phyloP scores from a whole-genome alignment of 2,329 filamentous ascomycete species.

The Neonectria punicea region DNA sequence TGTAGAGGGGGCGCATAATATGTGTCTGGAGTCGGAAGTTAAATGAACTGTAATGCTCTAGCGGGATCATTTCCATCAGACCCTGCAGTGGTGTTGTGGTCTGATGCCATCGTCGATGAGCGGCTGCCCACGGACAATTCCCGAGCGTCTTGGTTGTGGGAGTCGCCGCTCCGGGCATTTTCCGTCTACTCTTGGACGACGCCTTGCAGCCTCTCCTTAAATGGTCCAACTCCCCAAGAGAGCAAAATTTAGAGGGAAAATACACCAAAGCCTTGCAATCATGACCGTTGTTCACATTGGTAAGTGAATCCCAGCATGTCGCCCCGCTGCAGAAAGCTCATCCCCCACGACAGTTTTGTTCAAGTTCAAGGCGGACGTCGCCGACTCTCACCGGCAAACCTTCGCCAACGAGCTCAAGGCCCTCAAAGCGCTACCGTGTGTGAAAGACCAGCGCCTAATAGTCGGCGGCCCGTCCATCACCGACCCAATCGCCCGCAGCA shows the following conservation, averaged over 20 bases:
- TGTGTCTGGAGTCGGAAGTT: no score
- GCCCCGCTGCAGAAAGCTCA: not conserved
- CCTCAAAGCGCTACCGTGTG: conserved; percentile 59
- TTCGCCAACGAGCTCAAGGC: conserved; percentile 60
- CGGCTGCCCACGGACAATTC: not conserved
- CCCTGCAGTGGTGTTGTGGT: not conserved
- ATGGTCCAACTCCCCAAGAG: not conserved
- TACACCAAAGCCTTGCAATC: not conserved
- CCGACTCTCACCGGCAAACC: conserved; percentile 52
- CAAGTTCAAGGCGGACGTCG: conserved; percentile 57
- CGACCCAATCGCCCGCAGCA: conserved; percentile 61
- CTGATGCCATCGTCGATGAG: not conserved
- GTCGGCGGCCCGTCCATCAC: conserved; percentile 65
- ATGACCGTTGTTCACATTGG: conserved; percentile 52
- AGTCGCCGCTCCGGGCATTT: not conserved
- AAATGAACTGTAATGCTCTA: no score
- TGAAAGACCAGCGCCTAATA: conserved; percentile 58
- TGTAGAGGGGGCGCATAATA: no score
- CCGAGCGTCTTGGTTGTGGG: not conserved
- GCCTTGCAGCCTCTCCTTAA: not conserved
- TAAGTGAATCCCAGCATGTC: conserved; percentile 10
- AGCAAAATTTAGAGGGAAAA: not conserved
- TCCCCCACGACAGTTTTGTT: conserved; percentile 54
- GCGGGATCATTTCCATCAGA: no score
- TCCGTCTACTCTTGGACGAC: conserved; percentile 2